Base-by-base conservation (phyloP, 2,329 filamentous ascomycete species). In the Sclerotiophoma versabilis region DNA sequence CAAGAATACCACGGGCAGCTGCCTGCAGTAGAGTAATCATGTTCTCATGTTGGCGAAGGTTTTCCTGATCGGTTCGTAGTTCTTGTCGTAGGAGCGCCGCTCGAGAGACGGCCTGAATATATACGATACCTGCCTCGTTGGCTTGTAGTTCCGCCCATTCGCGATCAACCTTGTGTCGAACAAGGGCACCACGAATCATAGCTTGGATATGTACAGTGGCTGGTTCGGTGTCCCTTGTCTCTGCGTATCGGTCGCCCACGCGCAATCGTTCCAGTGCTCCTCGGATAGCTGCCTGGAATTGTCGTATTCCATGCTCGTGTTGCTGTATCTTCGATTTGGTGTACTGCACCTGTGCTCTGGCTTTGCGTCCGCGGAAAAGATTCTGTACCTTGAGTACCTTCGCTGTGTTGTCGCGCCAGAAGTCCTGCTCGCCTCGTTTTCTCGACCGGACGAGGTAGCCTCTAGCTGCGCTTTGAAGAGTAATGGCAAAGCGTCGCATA, bases 301-400 rank as follows among this genome's bases (percentile, higher is more conserved):
- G 69, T 30, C 78, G 75, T 34, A 81, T 72, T 10, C 79, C 79
- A 42, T 75, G 63, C 26, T 78, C 75, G 36, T 82, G 78, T 34
- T 72, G 68, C 45, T 80, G 76, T 14, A 81, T 77, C 59, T 64
- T 78, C 60, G 62, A 81, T 67, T 71, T 87, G 36, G 78, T 77
- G 48, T 69, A 70, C 56, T 79, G 76, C 14, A 78, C 78, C 59
- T 80, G 65, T 5, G 73, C 71, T 58, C 80, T 66, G 17, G 79
- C 77, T 59, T 80, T 90, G 54, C 83, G 83, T 19, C 88, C 90
- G 66, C 90, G 83, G 70, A 92, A 84, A 39, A 96, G 80, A 72
- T 87, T 96, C 75, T 99, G 95, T 11, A 99, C 79, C 66, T 87
- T 86, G 56, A 95, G 76, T 38, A 98, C 83, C 57, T 91, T 84